A percentile compares a stretch with the other conserved stretches of the same genome.
Evolutionary conservation across 768 basidiomycete genomes (phyloP).

Genomic region (Calvatia gigantea): DNA sequence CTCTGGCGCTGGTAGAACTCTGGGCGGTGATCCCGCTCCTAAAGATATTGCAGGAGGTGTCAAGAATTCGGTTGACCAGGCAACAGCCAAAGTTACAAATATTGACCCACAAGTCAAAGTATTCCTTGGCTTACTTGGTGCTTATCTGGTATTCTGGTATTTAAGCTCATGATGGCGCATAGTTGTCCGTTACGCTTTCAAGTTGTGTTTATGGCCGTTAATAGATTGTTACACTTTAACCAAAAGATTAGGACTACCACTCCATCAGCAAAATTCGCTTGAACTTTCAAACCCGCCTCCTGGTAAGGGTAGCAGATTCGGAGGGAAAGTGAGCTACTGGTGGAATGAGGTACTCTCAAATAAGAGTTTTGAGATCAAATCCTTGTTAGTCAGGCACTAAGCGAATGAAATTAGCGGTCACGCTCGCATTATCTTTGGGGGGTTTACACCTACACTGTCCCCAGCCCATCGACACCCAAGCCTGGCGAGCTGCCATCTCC

Average conservation of each 20-base stretch:
- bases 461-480: slow-evolving; percentile 54
- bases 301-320: not conserved
- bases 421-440: not conserved
- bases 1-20: slow-evolving; percentile 68
- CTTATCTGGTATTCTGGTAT: slow-evolving; percentile 62
- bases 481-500: slow-evolving; percentile 62
- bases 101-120: slow-evolving; percentile 69
- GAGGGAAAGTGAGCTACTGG: not conserved
- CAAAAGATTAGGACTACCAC: not conserved
- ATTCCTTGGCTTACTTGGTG: slow-evolving; percentile 55
- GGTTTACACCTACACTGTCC: slow-evolving; percentile 24
- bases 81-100: slow-evolving; percentile 36
- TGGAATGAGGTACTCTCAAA: too few species aligned
- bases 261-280: slow-evolving; percentile 13
- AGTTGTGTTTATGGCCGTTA: not conserved
- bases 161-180: slow-evolving; percentile 33
- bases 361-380: too few species aligned
- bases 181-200: not conserved
- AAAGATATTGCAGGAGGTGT: slow-evolving; percentile 31
- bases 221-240: not conserved
- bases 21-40: slow-evolving; percentile 42
- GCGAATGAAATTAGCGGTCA: not conserved
- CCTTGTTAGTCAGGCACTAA: slow-evolving; percentile 1
- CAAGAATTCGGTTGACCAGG: slow-evolving; percentile 28
- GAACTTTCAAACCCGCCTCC: not conserved